Evolutionary conservation across 2,329 filamentous ascomycete species (phyloP).

Genomic region (Incumbomyces delicatus): DNA sequence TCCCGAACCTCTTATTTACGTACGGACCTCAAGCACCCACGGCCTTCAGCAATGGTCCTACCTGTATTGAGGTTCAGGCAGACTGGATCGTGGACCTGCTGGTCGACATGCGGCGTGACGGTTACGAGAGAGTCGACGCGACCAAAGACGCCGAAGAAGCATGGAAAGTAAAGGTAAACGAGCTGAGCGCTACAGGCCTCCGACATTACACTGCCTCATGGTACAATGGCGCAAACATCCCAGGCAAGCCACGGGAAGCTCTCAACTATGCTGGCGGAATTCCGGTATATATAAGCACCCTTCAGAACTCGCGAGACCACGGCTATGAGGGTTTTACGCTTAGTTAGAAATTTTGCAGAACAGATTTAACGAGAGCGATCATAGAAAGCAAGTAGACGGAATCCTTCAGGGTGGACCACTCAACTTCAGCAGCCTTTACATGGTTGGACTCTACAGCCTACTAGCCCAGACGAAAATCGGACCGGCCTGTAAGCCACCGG

Average conservation of each 20-base stretch:
- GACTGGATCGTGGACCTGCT: slow-evolving; percentile 44
- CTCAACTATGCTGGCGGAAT: no score
- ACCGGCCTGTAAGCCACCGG: no score
- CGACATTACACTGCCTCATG: slow-evolving; percentile 42
- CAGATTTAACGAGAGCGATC: no score
- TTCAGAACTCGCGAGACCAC: no score
- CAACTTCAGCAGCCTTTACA: no score
- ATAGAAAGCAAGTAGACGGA: no score
- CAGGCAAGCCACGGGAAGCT: slow-evolving; percentile 15
- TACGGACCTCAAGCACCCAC: slow-evolving; percentile 49
- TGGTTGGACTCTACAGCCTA: no score
- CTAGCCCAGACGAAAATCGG: no score
- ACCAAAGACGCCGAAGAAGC: slow-evolving; percentile 35
- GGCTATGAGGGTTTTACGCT: no score
- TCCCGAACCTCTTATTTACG: slow-evolving; percentile 41
- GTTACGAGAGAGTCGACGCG: slow-evolving; percentile 43
- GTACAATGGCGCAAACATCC: slow-evolving; percentile 47
- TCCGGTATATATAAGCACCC: no score
- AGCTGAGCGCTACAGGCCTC: slow-evolving; percentile 33
- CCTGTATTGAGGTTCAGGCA: slow-evolving; percentile 46
- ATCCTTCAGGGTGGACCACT: no score
- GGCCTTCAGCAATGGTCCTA: slow-evolving; percentile 47
- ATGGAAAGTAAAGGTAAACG: slow-evolving; percentile 43
- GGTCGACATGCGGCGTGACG: slow-evolving; percentile 28
- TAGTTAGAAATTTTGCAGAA: no score